phyloP scores from a whole-genome alignment of 257 asterid species.

The Anisodus tanguticus region DNA sequence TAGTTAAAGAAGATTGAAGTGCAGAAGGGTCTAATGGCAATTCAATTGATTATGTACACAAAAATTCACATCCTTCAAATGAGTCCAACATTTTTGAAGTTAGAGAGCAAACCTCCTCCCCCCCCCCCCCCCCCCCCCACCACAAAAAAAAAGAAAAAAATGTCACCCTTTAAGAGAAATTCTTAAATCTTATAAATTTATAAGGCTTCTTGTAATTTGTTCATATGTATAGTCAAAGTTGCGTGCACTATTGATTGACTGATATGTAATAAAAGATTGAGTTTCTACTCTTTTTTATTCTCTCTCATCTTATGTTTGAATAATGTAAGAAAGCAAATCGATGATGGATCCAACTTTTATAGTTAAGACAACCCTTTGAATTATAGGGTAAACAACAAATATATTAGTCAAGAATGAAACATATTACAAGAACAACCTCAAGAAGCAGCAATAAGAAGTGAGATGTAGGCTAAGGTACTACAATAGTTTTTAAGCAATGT shows the following conservation, averaged over 20 bases:
- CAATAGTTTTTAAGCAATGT: slow-evolving; percentile 41
- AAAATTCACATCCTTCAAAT: not conserved
- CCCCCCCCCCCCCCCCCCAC: too few species aligned
- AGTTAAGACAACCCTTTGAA: slow-evolving; percentile 16
- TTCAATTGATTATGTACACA: not conserved
- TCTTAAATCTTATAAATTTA: slow-evolving; percentile 28
- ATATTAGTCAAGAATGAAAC: not conserved
- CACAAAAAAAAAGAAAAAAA: not conserved
- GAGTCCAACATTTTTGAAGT: not conserved
- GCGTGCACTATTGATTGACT: slow-evolving; percentile 10
- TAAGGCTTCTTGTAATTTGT: slow-evolving; percentile 15
- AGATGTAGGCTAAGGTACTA: slow-evolving; percentile 34
- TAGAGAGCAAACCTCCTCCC: not conserved
- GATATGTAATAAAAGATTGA: slow-evolving; percentile 26
- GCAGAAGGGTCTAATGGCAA: not conserved
- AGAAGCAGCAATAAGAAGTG: slow-evolving; percentile 38
- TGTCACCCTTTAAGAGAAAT: slow-evolving; percentile 30
- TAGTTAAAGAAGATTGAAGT: slow-evolving; percentile 32
- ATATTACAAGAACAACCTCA: not conserved
- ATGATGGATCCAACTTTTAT: not conserved
- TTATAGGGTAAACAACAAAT: slow-evolving; percentile 16
- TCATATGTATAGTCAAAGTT: slow-evolving; percentile 15
- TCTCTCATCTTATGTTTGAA: not conserved
- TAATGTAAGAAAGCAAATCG: not conserved
- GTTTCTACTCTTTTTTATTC: not conserved